Conservation (phyloP, 73 alveolate genomes). For the Paramecium caudatum region DNA sequence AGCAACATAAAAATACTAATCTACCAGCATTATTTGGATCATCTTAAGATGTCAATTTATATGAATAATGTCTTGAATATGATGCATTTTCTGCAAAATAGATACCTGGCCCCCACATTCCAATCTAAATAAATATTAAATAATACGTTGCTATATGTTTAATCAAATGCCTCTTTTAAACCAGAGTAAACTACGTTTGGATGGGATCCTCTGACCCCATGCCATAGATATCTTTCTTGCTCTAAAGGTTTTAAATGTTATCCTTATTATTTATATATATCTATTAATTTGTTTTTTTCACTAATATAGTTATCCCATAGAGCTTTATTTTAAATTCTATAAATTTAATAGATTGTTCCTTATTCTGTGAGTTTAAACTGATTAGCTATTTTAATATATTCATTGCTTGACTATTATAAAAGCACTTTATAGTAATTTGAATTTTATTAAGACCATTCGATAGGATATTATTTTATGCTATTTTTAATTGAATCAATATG, state of each 20-base stretch:
- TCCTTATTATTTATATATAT: not conserved
- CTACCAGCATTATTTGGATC: slow-evolving; percentile 7
- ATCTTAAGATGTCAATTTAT: not conserved
- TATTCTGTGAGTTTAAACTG: not conserved
- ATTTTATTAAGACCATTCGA: not conserved
- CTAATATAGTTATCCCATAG: slow-evolving; percentile 36
- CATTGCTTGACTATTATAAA: not conserved
- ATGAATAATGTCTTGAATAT: slow-evolving; percentile 47
- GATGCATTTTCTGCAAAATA: slow-evolving; percentile 64
- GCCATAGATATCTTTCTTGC: slow-evolving; percentile 29
- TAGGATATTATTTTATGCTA: not conserved
- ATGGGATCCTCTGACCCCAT: slow-evolving; percentile 32
- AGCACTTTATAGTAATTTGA: not conserved
- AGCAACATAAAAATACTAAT: slow-evolving; percentile 33
- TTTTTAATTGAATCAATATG: not conserved
- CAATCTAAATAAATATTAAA: not conserved
- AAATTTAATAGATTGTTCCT: slow-evolving; percentile 20
- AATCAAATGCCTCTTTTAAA: slow-evolving; percentile 52
- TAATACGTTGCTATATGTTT: slow-evolving; percentile 13
- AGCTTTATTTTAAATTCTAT: slow-evolving; percentile 58
- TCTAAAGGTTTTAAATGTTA: not conserved
- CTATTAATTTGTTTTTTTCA: slow-evolving; percentile 41
- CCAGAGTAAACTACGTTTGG: slow-evolving; percentile 24
- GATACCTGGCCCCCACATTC: slow-evolving; percentile 69
- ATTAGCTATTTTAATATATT: not conserved